A percentile compares a stretch with the other conserved stretches of the same genome.
These are phyloP conservation scores for Phytophthora pini DNA, from an alignment of 352 stramenopile genomes.

Conservation along the genomic window DNA sequence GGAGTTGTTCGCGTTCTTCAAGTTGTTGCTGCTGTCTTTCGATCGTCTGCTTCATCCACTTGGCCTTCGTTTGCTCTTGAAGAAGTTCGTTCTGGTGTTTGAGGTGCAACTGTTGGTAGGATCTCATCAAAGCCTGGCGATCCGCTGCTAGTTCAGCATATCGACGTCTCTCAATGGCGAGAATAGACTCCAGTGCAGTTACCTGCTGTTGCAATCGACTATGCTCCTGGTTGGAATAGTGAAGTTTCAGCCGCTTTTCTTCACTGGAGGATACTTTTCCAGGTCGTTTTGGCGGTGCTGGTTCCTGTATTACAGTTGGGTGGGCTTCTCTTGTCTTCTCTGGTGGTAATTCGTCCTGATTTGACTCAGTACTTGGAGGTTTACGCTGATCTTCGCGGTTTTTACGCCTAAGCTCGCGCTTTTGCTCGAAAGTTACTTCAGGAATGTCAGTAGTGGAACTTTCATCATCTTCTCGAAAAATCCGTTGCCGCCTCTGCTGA, in stretches of 20 bases:
- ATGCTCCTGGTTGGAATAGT: conserved; percentile 38
- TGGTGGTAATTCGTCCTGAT: conserved; percentile 13
- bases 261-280: conserved; percentile 19
- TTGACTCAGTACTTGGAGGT: background rate
- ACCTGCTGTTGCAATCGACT: conserved; percentile 31
- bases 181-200: conserved; percentile 27
- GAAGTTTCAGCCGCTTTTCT: conserved; percentile 22
- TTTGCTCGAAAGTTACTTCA: conserved; percentile 14
- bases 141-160: conserved; percentile 37
- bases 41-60: conserved; percentile 53
- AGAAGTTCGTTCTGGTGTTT: conserved; percentile 59
- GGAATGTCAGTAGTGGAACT: background rate
- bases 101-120: conserved; percentile 47
- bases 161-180: conserved; percentile 38
- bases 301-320: background rate
- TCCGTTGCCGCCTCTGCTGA: conserved; percentile 14
- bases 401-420: conserved; percentile 35
- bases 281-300: conserved; percentile 13
- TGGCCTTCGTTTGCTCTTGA: conserved; percentile 43
- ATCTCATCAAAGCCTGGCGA: conserved; percentile 37
- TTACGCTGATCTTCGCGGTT: conserved; percentile 31
- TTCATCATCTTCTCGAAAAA: background rate
- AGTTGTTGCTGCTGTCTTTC: conserved; percentile 47
- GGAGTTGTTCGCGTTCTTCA: conserved; percentile 40
- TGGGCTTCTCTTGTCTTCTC: background rate